These are phyloP conservation scores for Curvularia sp. DNA, from an alignment of 2,329 filamentous ascomycete species.

Conservation along the genomic window DNA sequence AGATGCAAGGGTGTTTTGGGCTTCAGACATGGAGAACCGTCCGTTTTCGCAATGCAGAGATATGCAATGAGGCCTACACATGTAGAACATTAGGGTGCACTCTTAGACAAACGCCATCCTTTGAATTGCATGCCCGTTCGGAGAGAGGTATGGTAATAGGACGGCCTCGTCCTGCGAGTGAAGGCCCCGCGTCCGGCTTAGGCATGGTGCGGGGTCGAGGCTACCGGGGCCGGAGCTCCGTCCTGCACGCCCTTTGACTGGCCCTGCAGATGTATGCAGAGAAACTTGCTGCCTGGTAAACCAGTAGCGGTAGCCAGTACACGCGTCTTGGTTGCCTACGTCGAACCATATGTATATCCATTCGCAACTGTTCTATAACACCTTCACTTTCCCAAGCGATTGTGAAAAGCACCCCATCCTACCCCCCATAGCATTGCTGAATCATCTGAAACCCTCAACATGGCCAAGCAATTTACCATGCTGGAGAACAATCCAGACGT, in stretches of 20 bases:
- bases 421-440: not conserved
- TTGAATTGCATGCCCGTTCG: not conserved
- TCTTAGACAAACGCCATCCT: not conserved
- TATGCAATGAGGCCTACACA: not conserved
- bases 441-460: constrained; percentile 8
- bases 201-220: constrained; percentile 19
- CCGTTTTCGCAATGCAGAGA: not conserved
- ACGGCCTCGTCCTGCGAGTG: not conserved
- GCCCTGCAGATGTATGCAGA: not conserved
- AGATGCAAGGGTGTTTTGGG: constrained; percentile 5
- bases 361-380: not conserved
- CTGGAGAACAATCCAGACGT: constrained; percentile 63
- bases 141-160: not conserved
- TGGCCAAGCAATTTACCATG: constrained; percentile 39
- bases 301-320: not conserved
- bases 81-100: too few species aligned
- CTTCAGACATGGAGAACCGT: not conserved
- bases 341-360: not conserved
- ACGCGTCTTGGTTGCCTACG: constrained; percentile 18
- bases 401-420: not conserved
- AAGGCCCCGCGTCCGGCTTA: constrained; percentile 4
- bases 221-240: not conserved
- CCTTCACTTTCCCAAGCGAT: not conserved
- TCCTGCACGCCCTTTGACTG: too few species aligned
- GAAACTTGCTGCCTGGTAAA: not conserved